Evolutionary conservation across 1,284 basidiomycete genomes (phyloP), one percentile per base, ranked within the genome.

Genomic region (Irpex sp.): DNA sequence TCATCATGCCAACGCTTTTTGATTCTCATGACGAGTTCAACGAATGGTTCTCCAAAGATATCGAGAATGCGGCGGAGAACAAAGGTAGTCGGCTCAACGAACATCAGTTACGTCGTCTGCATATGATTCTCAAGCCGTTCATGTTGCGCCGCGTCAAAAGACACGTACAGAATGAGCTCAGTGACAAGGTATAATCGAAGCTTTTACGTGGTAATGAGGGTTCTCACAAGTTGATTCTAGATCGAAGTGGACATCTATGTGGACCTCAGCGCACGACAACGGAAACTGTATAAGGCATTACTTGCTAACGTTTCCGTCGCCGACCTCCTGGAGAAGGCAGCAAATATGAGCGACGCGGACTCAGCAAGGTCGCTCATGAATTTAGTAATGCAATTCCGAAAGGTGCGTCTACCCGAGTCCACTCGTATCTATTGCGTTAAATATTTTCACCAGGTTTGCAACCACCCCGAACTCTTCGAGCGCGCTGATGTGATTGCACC

Each of bases 11-110:
- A 1, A 96, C 93, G 72, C 80, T 99, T 60, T 99, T 99, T 77
- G 97, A 99, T 76, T 98, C 96, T 39, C 97, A 99, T 73, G 96
- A 99, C 72, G 97, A 99, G 78, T 99, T 99, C 80, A 95, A 93
- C 74, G 97, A 99, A 76, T 99, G 97, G 97, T 99, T 99, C 79
- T 98, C 97, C 26, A 98, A 98, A 76, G 97, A 99, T 72, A 98
- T 99, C 63, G 97, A 99, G 80, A 96, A 93, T 73, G 93, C 93
- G 17, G 95, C 83, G 26, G 93, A 95, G 77, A 95, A 95, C 74
- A 94, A 94, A 68, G 93, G 92, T 8, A 89, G 89, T 74, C 92
- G 90, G 68, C 83, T 99, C 69, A 98, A 98, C 74, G 96, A 98
- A 73, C 92, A 98, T 75, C 97, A 99, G 75, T 81, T 99, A 47